These are phyloP conservation scores for Linnemannia elongata DNA, from an alignment of 192 early-diverging fungal genomes.

Conservation along the genomic window DNA sequence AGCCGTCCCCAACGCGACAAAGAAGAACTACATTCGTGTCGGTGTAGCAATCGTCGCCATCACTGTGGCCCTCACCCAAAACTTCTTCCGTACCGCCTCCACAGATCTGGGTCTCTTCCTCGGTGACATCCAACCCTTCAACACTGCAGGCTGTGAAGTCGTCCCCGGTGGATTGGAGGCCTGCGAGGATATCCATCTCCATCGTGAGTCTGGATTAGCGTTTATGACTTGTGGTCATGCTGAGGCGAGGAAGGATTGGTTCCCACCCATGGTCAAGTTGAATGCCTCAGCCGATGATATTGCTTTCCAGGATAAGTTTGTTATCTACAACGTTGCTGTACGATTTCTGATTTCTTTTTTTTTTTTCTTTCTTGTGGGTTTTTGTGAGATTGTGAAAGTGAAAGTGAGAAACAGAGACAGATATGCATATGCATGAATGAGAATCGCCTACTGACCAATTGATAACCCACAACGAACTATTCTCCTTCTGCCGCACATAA, in stretches of 20 bases:
- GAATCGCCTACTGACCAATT: neutral
- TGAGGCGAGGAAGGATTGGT: slow-evolving; percentile 62
- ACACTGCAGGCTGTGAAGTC: slow-evolving; percentile 29
- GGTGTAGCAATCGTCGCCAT: slow-evolving; percentile 13
- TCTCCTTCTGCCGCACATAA: neutral
- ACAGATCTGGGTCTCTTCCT: slow-evolving; percentile 35
- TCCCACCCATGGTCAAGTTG: slow-evolving; percentile 44
- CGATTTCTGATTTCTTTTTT: slow-evolving; percentile 42
- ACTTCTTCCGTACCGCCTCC: slow-evolving; percentile 12
- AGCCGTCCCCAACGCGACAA: neutral
- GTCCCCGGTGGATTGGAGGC: slow-evolving; percentile 53
- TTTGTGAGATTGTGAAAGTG: neutral
- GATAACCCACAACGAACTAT: neutral
- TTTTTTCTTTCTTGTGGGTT: neutral
- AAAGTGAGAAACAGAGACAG: neutral
- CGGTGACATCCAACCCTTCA: slow-evolving; percentile 21
- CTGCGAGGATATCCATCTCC: slow-evolving; percentile 73
- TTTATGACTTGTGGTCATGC: slow-evolving; percentile 70
- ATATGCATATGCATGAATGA: neutral
- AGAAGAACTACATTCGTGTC: slow-evolving; percentile 1
- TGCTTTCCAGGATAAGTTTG: slow-evolving; percentile 56
- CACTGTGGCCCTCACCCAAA: slow-evolving; percentile 29
- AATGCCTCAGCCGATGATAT: slow-evolving; percentile 27
- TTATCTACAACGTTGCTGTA: slow-evolving; percentile 68
- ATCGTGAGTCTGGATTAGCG: slow-evolving; percentile 63